These are phyloP conservation scores for Lentinula lateritia DNA, from an alignment of 768 basidiomycete genomes.

Conservation along the genomic window DNA sequence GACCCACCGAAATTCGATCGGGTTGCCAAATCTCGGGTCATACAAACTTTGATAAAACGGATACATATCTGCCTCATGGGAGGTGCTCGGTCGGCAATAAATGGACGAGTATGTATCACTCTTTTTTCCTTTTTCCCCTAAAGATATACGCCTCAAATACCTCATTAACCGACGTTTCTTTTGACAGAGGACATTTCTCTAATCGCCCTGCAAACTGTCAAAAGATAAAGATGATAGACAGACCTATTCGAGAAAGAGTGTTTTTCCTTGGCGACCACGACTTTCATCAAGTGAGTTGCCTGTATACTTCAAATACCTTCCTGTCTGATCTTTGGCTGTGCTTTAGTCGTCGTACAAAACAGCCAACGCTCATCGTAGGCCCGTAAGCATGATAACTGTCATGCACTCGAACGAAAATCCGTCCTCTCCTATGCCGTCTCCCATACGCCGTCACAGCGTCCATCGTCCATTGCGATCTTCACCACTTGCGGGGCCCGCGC, in stretches of 20 bases:
- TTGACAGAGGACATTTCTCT: background rate
- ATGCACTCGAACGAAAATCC: background rate
- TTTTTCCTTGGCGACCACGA: background rate
- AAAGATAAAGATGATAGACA: background rate
- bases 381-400: background rate
- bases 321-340: background rate
- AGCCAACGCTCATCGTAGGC: background rate
- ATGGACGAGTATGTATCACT: background rate
- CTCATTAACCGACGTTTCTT: background rate
- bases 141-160: background rate
- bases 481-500: conserved; percentile 1
- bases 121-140: background rate
- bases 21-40: background rate
- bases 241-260: background rate
- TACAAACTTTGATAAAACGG: background rate
- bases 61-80: background rate
- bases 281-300: background rate
- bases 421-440: background rate
- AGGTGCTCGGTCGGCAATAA: background rate
- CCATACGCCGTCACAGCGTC: background rate
- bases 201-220: background rate
- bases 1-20: background rate
- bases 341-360: background rate
- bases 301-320: background rate
- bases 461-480: conserved; percentile 3